Conservation (phyloP, 176 grass and related monocot species). For the Triticum turgidum region DNA sequence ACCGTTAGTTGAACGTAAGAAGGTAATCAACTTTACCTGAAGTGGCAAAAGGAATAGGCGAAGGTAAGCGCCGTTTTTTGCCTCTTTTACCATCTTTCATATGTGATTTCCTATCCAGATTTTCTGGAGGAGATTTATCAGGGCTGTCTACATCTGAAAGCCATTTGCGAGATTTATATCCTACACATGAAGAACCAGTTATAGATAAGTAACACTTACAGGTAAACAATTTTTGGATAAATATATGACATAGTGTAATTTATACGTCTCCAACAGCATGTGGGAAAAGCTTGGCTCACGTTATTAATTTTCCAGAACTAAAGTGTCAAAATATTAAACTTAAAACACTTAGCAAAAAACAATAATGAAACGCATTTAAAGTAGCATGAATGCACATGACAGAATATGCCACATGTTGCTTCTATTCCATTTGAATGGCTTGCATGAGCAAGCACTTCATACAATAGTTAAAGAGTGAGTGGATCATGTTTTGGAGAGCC, state of each 20-base stretch:
- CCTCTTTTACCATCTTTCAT: conserved; percentile 47
- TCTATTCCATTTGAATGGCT: conserved; percentile 24
- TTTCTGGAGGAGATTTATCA: conserved; percentile 42
- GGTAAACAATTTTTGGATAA: conserved; percentile 8
- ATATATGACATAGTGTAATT: neutral
- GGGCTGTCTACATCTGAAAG: conserved; percentile 45
- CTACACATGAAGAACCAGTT: conserved; percentile 49
- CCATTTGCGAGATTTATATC: conserved; percentile 55
- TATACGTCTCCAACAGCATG: conserved; percentile 16
- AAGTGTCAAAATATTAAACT: conserved; percentile 23
- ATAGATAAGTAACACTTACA: conserved; percentile 12
- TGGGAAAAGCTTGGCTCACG: conserved; percentile 4
- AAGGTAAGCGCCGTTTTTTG: conserved; percentile 40
- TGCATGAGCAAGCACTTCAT: conserved; percentile 15
- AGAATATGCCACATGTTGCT: conserved; percentile 12
- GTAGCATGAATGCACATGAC: neutral
- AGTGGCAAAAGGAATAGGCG: conserved; percentile 37
- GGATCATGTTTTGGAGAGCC: neutral
- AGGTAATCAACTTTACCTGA: conserved; percentile 50
- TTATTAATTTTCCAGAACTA: neutral
- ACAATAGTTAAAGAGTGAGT: conserved; percentile 2
- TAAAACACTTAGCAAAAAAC: conserved; percentile 16
- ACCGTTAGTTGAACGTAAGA: neutral
- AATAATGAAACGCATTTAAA: conserved; percentile 15
- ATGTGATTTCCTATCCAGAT: conserved; percentile 56